These are phyloP conservation scores for Aspergillus luchuensis DNA, from an alignment of 2,329 filamentous ascomycete species.

Conservation along the genomic window DNA sequence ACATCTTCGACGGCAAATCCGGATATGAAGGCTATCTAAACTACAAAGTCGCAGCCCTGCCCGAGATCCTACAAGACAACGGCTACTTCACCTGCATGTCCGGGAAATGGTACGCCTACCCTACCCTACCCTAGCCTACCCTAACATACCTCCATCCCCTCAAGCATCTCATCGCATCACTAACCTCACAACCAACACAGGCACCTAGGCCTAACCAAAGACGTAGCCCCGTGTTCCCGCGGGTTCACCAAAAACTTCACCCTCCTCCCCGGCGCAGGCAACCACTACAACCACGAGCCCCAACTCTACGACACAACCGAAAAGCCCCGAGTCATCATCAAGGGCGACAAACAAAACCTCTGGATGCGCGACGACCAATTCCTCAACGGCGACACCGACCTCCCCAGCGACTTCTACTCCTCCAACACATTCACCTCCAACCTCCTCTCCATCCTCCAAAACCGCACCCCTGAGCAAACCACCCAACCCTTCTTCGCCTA, in stretches of 20 bases:
- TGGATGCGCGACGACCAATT: slow-evolving; percentile 20
- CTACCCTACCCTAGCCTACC: neutral
- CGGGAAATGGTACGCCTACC: slow-evolving; percentile 29
- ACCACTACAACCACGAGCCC: slow-evolving; percentile 41
- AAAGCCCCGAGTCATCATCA: slow-evolving; percentile 15
- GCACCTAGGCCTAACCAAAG: slow-evolving; percentile 37
- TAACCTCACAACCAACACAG: slow-evolving; percentile 18
- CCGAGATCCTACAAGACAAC: slow-evolving; percentile 37
- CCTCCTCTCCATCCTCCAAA: slow-evolving; percentile 31
- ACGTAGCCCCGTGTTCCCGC: slow-evolving; percentile 29
- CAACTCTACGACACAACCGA: slow-evolving; percentile 6
- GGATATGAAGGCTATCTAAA: slow-evolving; percentile 44
- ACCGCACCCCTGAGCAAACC: slow-evolving; percentile 37
- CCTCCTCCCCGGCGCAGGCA: slow-evolving; percentile 33
- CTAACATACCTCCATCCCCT: neutral
- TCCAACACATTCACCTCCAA: slow-evolving; percentile 33
- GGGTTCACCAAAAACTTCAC: slow-evolving; percentile 36
- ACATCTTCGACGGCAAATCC: slow-evolving; percentile 27
- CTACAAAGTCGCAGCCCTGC: slow-evolving; percentile 35
- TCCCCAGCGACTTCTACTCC: slow-evolving; percentile 34
- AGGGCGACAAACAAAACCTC: neutral
- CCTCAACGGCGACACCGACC: slow-evolving; percentile 14
- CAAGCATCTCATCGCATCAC: neutral
- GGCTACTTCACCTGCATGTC: slow-evolving; percentile 41
- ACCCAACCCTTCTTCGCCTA: slow-evolving; percentile 53